phyloP scores from a whole-genome alignment of 2,329 filamentous ascomycete genomes.

The Calonectria crousiana region DNA sequence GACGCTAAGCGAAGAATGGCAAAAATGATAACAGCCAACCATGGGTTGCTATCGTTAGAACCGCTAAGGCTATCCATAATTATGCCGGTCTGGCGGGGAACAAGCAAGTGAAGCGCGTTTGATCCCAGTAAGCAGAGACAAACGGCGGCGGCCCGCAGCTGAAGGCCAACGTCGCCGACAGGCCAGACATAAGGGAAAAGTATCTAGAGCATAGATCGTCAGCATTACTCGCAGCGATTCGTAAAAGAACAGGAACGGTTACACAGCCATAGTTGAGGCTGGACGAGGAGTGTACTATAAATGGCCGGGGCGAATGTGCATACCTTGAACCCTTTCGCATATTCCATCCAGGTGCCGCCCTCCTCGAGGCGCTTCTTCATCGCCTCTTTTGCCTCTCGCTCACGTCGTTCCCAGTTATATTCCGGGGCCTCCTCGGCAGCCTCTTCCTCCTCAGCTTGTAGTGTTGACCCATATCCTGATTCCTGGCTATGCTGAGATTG shows the following conservation, averaged over 20 bases:
- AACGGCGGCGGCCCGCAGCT: conserved; percentile 76
- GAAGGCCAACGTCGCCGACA: conserved; percentile 72
- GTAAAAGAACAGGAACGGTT: background rate
- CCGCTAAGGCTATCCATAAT: conserved; percentile 77
- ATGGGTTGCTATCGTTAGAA: conserved; percentile 60
- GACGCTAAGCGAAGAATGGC: conserved; percentile 63
- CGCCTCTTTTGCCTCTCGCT: conserved; percentile 66
- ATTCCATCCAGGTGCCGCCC: conserved; percentile 82
- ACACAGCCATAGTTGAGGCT: background rate
- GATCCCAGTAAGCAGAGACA: conserved; percentile 75
- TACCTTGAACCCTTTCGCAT: conserved; percentile 78
- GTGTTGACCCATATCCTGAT: conserved; percentile 58
- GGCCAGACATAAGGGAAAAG: conserved; percentile 87
- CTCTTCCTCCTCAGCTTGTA: conserved; percentile 51
- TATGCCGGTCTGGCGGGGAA: conserved; percentile 85
- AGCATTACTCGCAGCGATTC: background rate
- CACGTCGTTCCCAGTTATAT: conserved; percentile 65
- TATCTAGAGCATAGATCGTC: conserved; percentile 59
- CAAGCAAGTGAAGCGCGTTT: conserved; percentile 80
- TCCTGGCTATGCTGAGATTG: conserved; percentile 36
- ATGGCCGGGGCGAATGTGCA: conserved; percentile 17
- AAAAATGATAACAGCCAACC: conserved; percentile 66
- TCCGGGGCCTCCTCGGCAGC: conserved; percentile 58
- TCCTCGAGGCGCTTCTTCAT: conserved; percentile 78
- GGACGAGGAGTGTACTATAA: background rate